Base-by-base conservation (phyloP, 2,329 filamentous ascomycete species). In the Blastomyces gilchristii region DNA sequence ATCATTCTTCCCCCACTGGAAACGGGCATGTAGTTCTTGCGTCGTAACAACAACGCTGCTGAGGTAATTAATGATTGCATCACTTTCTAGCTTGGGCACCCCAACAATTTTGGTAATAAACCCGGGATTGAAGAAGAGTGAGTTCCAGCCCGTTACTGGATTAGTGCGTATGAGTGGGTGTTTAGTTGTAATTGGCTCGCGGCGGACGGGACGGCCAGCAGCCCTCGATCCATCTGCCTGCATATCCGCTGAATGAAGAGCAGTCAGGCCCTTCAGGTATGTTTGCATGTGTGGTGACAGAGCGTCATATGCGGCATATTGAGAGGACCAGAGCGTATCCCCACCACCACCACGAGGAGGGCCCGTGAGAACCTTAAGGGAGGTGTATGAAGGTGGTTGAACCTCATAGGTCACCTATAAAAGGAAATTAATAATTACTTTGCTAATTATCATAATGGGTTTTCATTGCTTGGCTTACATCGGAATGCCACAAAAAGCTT, bases 1-100 rank as follows among this genome's bases (percentile, higher is more conserved):
- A 63, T 87, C 87, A 52, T 83, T 81, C 65, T 83, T 81, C 53
- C 80, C 78, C 86, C 86, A 88, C 67, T 82, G 80, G 69, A 87
- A 85, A 22, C 87, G 81, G 6, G 83, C 86, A 68, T 90, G 87
- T 64, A 87, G 79, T 72, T 91, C 88, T 52, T 87, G 86, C 7
- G 80, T 84, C 1, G 81, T 82, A 2, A 80, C 73, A 7, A 85
- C 78, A 31, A 85, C 74, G 68, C 83, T 80, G 43, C 82, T 83
- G 43, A 85, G 75, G 57, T 80, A 78, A 2, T 71, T 69, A 64
- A 84, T 77, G 65, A 83, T 82, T 52, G 77, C 73, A 66, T 84
- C 80, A 43, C 76, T 79, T 71, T 84, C 83, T 0, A 77, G 78
- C 66, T 83, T 83, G 2, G 83, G 82, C 2, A 85, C 76, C 1